phyloP scores from a whole-genome alignment of 805 yeast species.

The Torulaspora maleeae region DNA sequence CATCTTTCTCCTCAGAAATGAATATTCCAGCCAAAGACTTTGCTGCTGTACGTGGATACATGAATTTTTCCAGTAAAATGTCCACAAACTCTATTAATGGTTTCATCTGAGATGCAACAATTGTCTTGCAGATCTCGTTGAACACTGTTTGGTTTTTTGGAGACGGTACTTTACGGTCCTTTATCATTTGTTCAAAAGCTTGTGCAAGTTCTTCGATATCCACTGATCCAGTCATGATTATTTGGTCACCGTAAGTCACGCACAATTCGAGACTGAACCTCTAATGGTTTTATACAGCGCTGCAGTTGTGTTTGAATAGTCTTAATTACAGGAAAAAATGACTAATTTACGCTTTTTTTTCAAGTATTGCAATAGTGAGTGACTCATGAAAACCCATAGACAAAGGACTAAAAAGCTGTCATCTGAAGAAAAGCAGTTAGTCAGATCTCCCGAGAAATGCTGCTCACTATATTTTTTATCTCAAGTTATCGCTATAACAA shows the following conservation, averaged over 20 bases:
- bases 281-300: not conserved
- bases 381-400: not conserved
- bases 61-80: slow-evolving; percentile 24
- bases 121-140: slow-evolving; percentile 13
- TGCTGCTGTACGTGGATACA: slow-evolving; percentile 25
- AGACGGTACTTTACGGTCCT: slow-evolving; percentile 9
- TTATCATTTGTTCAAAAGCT: slow-evolving; percentile 9
- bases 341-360: not conserved
- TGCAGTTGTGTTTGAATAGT: not conserved
- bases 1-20: not conserved
- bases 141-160: slow-evolving; percentile 11
- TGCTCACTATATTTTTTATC: no score
- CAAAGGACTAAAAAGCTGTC: not conserved
- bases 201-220: slow-evolving; percentile 3
- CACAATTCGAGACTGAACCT: not conserved
- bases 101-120: slow-evolving; percentile 19
- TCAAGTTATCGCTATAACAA: no score
- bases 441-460: no score
- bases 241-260: not conserved
- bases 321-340: not conserved
- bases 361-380: not conserved
- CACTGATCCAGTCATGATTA: slow-evolving; percentile 11
- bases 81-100: slow-evolving; percentile 29
- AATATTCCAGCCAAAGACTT: slow-evolving; percentile 2
- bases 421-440: no score